Percentiles rank a stretch among this genome's conserved stretches.
Conservation (phyloP, 148 eudicot species). For the Amaranthus cruentus region DNA sequence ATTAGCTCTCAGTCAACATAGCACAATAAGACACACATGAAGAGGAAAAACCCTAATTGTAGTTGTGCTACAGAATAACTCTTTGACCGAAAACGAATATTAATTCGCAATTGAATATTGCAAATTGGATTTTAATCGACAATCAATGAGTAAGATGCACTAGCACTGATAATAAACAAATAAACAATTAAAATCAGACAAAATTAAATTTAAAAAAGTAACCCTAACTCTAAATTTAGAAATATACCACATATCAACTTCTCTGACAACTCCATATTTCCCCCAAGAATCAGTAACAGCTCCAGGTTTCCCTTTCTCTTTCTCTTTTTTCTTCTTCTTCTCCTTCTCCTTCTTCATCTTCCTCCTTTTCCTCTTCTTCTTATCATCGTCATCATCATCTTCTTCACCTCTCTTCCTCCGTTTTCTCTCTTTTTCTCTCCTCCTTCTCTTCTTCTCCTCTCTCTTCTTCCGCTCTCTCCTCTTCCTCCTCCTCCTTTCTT, state of each 20-base stretch:
- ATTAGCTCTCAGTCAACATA: too few species aligned
- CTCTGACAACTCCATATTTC: constrained; percentile 77
- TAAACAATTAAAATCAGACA: background rate
- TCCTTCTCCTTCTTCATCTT: constrained; percentile 24
- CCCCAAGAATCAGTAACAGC: constrained; percentile 91
- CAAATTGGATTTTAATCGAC: too few species aligned
- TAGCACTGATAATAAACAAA: too few species aligned
- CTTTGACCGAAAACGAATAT: too few species aligned
- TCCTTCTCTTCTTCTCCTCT: constrained; percentile 18
- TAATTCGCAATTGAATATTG: too few species aligned
- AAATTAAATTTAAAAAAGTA: background rate
- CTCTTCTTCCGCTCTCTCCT: constrained; percentile 21
- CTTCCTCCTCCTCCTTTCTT: constrained; percentile 36
- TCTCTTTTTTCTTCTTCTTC: constrained; percentile 42
- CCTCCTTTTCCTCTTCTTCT: constrained; percentile 27
- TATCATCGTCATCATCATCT: constrained; percentile 21
- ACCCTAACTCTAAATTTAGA: constrained; percentile 17
- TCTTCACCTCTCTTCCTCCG: constrained; percentile 16
- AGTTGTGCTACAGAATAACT: too few species aligned
- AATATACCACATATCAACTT: constrained; percentile 88
- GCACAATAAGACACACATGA: too few species aligned
- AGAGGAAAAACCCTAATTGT: too few species aligned
- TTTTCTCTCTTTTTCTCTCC: constrained; percentile 8
- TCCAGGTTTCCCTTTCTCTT: constrained; percentile 57
- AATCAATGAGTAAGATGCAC: too few species aligned